phyloP scores from a whole-genome alignment of 208 protist genomes.

The Crithidia brevicula region DNA sequence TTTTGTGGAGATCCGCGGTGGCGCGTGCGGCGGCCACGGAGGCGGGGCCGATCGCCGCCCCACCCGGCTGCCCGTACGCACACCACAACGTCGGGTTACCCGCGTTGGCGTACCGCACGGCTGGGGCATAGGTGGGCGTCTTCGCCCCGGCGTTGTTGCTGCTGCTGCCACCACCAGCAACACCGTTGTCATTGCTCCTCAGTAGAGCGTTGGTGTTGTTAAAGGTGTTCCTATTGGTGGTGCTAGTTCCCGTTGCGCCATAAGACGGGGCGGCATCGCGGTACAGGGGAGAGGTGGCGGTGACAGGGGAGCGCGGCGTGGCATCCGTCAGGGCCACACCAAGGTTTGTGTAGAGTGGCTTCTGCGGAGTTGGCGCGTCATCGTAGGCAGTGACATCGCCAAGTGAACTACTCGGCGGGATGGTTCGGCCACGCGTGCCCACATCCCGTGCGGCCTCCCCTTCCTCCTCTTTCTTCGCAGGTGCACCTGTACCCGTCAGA shows the following conservation, averaged over 20 bases:
- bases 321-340: conserved; percentile 1
- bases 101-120: conserved; percentile 32
- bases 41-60: conserved; percentile 6
- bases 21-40: conserved; percentile 12
- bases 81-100: conserved; percentile 27
- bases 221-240: not conserved
- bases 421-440: too few species aligned
- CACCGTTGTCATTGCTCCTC: too few species aligned
- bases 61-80: conserved; percentile 6
- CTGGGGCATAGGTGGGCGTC: conserved; percentile 10
- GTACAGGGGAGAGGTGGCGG: not conserved
- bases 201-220: not conserved
- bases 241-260: conserved; percentile 1
- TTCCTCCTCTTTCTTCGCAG: not conserved
- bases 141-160: too few species aligned
- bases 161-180: too few species aligned
- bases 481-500: not conserved
- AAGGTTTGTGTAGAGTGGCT: conserved; percentile 17
- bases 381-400: not conserved
- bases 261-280: not conserved
- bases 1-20: not conserved
- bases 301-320: not conserved
- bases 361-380: not conserved
- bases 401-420: too few species aligned
- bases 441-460: not conserved